Conservation (phyloP, 2,329 filamentous ascomycete species). For the Ustulina deusta region DNA sequence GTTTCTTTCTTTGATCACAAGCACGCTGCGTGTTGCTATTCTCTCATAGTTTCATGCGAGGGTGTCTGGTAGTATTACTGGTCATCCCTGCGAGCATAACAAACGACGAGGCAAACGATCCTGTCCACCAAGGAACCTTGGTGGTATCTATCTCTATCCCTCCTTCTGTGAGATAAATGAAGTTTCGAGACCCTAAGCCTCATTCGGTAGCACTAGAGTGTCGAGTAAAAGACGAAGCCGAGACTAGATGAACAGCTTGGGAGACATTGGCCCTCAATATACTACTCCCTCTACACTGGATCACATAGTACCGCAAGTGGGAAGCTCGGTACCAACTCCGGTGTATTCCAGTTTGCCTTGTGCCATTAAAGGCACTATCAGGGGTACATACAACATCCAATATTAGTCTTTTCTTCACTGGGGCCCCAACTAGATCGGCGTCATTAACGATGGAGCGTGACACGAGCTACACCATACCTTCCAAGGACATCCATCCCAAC, state of each 20-base stretch:
- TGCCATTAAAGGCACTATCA: not conserved
- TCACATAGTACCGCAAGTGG: not conserved
- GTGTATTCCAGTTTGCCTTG: not conserved
- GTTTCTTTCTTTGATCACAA: not conserved
- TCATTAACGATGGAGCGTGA: slow-evolving; percentile 25
- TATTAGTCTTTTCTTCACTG: slow-evolving; percentile 8
- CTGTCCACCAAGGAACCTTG: not conserved
- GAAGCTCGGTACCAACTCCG: not conserved
- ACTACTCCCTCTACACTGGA: not conserved
- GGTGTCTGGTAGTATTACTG: not conserved
- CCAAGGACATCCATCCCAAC: not conserved
- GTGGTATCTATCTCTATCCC: not conserved
- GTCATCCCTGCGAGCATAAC: not conserved
- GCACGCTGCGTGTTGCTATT: not conserved
- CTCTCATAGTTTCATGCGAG: not conserved
- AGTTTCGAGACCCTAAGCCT: not conserved
- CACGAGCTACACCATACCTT: not conserved
- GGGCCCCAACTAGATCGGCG: not conserved
- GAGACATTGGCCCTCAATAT: not conserved
- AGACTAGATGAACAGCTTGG: not conserved
- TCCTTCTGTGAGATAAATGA: not conserved
- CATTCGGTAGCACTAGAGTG: not conserved
- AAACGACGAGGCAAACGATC: not conserved
- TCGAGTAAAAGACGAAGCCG: not conserved
- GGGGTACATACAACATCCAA: not conserved